Conservation (phyloP, 495 filamentous ascomycete species). For the Acidiella bohemica region DNA sequence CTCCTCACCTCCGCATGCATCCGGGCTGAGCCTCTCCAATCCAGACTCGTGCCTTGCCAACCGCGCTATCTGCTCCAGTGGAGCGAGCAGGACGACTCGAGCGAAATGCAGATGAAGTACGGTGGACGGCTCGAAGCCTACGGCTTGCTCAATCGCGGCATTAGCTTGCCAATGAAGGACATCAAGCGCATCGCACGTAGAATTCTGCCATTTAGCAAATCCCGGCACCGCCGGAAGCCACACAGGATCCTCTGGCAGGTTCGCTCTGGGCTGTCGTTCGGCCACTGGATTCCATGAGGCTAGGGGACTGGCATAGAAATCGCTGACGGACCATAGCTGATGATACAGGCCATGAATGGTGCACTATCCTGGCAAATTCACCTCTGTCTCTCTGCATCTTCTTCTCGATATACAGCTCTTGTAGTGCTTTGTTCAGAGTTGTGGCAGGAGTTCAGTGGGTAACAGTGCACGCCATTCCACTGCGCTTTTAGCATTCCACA, state of each 20-base stretch:
- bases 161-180: slow-evolving; percentile 44
- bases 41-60: slow-evolving; percentile 9
- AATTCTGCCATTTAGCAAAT: slow-evolving; percentile 43
- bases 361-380: slow-evolving; percentile 37
- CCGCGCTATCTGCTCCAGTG: slow-evolving; percentile 19
- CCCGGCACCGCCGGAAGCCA: slow-evolving; percentile 39
- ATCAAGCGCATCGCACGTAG: slow-evolving; percentile 41
- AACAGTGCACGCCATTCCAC: too few species aligned
- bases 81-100: slow-evolving; percentile 28
- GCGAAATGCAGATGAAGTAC: slow-evolving; percentile 41
- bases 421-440: slow-evolving; percentile 34
- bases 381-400: slow-evolving; percentile 29
- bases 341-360: slow-evolving; percentile 40
- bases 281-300: slow-evolving; percentile 39
- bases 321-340: slow-evolving; percentile 39
- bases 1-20: too few species aligned
- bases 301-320: slow-evolving; percentile 34
- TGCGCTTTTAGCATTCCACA: slow-evolving; percentile 34
- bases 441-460: too few species aligned
- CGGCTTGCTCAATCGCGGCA: slow-evolving; percentile 32
- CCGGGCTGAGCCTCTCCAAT: too few species aligned
- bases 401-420: slow-evolving; percentile 41
- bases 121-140: slow-evolving; percentile 39
- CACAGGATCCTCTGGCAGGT: slow-evolving; percentile 32
- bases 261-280: slow-evolving; percentile 38